Percentiles rank a stretch among this genome's conserved stretches.
Conservation (phyloP, 1,284 basidiomycete genomes). For the Pulchroboletus neoregius region DNA sequence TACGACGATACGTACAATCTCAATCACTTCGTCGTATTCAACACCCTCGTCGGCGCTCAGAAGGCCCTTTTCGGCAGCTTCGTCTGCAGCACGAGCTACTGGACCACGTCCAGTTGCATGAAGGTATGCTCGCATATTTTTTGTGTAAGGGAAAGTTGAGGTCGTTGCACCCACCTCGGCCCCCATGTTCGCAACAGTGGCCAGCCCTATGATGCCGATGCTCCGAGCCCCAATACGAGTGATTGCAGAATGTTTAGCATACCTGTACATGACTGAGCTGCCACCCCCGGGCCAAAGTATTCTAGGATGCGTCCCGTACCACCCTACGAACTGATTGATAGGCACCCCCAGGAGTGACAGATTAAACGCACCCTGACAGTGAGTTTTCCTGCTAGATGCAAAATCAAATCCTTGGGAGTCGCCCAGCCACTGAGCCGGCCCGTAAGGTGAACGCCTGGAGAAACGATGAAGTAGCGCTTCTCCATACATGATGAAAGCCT, state of each 20-base stretch:
- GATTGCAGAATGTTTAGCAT: constrained; percentile 12
- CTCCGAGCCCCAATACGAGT: neutral
- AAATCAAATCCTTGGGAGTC: constrained; percentile 95
- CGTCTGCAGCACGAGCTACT: constrained; percentile 84
- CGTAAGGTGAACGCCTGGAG: constrained; percentile 73
- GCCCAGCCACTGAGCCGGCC: constrained; percentile 90
- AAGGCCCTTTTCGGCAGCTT: constrained; percentile 77
- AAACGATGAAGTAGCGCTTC: constrained; percentile 1
- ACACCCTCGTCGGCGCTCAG: constrained; percentile 82
- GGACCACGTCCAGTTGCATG: constrained; percentile 86
- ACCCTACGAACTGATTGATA: constrained; percentile 48
- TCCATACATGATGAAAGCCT: constrained; percentile 18
- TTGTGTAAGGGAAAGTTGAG: constrained; percentile 94
- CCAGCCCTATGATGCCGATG: constrained; percentile 54
- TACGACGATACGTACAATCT: constrained; percentile 64
- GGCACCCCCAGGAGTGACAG: neutral
- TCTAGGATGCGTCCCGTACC: constrained; percentile 96
- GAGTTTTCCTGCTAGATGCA: constrained; percentile 91
- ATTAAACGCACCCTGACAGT: constrained; percentile 75
- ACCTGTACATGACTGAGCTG: constrained; percentile 91
- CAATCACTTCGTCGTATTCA: constrained; percentile 95
- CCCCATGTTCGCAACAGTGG: constrained; percentile 98
- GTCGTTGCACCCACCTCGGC: constrained; percentile 99
- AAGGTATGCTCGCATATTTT: constrained; percentile 87
- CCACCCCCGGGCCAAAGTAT: constrained; percentile 96